phyloP scores from a whole-genome alignment of 2,329 filamentous ascomycete species.

The Cytospora chrysosperma region DNA sequence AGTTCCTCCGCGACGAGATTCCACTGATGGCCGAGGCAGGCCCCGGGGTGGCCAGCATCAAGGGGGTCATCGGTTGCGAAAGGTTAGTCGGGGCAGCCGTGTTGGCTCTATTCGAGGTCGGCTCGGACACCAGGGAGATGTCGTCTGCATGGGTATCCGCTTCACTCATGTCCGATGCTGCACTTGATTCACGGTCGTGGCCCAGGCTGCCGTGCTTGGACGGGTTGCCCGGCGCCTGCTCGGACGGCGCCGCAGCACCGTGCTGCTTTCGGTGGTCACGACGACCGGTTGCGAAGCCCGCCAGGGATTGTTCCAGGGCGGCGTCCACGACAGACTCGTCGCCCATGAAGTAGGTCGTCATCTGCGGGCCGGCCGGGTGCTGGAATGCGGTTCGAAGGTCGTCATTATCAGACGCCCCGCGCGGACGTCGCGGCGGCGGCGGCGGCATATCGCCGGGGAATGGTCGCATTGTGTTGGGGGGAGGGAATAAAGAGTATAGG shows the following conservation, averaged over 20 bases:
- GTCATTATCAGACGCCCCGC: slow-evolving; percentile 36
- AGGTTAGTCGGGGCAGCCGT: slow-evolving; percentile 25
- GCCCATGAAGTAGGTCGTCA: slow-evolving; percentile 50
- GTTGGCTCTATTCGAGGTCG: slow-evolving; percentile 24
- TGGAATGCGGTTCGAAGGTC: slow-evolving; percentile 34
- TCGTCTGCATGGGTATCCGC: slow-evolving; percentile 18
- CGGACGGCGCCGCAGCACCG: slow-evolving; percentile 19
- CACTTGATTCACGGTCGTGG: slow-evolving; percentile 15
- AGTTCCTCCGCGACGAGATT: slow-evolving; percentile 52
- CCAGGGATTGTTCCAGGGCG: slow-evolving; percentile 34
- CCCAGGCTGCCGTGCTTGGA: slow-evolving; percentile 14
- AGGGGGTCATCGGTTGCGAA: slow-evolving; percentile 47
- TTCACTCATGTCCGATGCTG: slow-evolving; percentile 8
- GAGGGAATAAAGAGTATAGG: not conserved
- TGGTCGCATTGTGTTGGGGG: slow-evolving; percentile 41
- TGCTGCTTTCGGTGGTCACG: slow-evolving; percentile 38
- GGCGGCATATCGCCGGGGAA: slow-evolving; percentile 45
- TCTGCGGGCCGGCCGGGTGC: slow-evolving; percentile 40
- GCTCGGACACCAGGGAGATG: slow-evolving; percentile 21
- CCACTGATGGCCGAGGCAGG: slow-evolving; percentile 46
- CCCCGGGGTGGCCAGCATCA: slow-evolving; percentile 42
- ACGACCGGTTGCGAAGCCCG: slow-evolving; percentile 30
- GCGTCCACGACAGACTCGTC: slow-evolving; percentile 50
- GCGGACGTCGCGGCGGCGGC: slow-evolving; percentile 39
- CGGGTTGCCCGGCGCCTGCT: slow-evolving; percentile 11